Evolutionary conservation across 2,329 filamentous ascomycete species (phyloP).

Genomic region (Trichoderma aggressivum): DNA sequence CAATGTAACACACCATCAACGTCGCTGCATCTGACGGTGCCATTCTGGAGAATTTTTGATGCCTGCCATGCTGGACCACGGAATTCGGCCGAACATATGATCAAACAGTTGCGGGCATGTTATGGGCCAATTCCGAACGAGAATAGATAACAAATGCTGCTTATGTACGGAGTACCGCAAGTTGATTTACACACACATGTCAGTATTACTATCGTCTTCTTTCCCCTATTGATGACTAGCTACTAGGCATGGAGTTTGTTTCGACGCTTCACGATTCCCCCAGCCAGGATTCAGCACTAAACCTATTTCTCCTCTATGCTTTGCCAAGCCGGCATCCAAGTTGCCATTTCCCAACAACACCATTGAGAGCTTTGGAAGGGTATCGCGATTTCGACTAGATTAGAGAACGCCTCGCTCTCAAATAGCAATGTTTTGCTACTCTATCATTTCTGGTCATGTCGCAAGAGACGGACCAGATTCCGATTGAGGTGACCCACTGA

Average conservation of each 20-base stretch:
- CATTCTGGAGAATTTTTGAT: neutral
- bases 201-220: neutral
- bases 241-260: neutral
- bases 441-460: neutral
- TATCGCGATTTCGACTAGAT: neutral
- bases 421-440: neutral
- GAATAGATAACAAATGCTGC: neutral
- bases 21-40: neutral
- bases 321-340: neutral
- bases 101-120: neutral
- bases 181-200: neutral
- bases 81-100: neutral
- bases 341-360: neutral
- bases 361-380: neutral
- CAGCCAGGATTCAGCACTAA: neutral
- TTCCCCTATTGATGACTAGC: neutral
- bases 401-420: neutral
- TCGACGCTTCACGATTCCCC: neutral
- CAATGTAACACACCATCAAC: neutral
- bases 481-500: neutral
- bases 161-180: neutral
- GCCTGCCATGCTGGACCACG: neutral
- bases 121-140: neutral
- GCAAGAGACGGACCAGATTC: neutral
- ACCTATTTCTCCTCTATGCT: neutral